phyloP scores from a whole-genome alignment of 192 early-diverging fungal genomes.

The Linnemannia hyalina region DNA sequence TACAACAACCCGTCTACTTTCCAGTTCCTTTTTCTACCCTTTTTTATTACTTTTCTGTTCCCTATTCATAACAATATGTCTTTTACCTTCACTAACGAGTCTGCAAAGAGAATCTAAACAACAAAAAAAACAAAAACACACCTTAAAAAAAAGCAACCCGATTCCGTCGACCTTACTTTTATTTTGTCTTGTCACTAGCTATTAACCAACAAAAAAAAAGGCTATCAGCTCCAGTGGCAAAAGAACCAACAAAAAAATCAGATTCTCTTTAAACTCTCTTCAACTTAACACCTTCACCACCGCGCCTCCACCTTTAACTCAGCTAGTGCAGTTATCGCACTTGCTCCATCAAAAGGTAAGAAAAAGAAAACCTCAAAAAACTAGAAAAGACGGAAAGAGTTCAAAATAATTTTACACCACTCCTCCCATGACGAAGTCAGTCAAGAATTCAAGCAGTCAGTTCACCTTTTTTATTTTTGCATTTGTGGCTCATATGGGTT shows the following conservation, averaged over 20 bases:
- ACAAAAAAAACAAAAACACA: slow-evolving; percentile 20
- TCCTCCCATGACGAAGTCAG: neutral
- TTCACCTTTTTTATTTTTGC: neutral
- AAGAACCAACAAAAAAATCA: neutral
- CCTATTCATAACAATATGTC: slow-evolving; percentile 18
- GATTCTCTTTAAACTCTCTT: neutral
- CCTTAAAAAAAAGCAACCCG: neutral
- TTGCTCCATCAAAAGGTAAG: neutral
- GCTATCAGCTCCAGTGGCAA: neutral
- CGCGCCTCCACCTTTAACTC: neutral
- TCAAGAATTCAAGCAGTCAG: neutral
- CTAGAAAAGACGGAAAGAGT: neutral
- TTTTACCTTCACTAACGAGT: slow-evolving; percentile 20
- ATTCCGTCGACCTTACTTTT: neutral
- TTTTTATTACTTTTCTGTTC: neutral
- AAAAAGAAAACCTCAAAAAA: neutral
- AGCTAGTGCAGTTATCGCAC: neutral
- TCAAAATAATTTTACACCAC: neutral
- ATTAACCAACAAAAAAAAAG: neutral
- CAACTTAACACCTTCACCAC: neutral
- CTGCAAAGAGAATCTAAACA: slow-evolving; percentile 37
- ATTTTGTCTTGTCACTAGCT: neutral
- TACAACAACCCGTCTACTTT: neutral
- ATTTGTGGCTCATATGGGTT: neutral
- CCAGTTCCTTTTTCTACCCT: neutral